A percentile compares a stretch with the other conserved stretches of the same genome.
Conservation (phyloP, 768 basidiomycete genomes). For the Suillus cothurnatus region DNA sequence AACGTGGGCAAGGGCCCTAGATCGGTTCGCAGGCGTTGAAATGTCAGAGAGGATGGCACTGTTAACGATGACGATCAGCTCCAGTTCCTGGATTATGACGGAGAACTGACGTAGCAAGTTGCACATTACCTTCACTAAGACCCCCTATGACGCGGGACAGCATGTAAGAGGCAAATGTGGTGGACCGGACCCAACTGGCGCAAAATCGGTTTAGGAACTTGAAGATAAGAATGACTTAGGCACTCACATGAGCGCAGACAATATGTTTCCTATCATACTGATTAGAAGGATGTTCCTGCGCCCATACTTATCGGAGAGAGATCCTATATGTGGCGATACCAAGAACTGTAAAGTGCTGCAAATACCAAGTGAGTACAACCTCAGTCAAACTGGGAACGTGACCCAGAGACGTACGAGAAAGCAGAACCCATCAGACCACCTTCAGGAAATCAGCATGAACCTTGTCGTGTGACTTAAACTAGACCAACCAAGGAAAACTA, state of each 20-base stretch:
- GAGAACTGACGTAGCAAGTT: conserved; percentile 81
- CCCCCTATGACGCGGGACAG: conserved; percentile 91
- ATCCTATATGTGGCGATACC: conserved; percentile 79
- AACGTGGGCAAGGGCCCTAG: conserved; percentile 86
- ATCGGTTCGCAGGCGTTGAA: conserved; percentile 76
- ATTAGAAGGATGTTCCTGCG: conserved; percentile 80
- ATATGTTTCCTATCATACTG: conserved; percentile 92
- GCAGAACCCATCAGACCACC: conserved; percentile 92
- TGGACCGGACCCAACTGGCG: conserved; percentile 84
- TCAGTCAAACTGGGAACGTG: conserved; percentile 35
- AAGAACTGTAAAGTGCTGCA: conserved; percentile 79
- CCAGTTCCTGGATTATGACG: not conserved
- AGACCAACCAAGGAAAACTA: conserved; percentile 83
- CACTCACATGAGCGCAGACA: conserved; percentile 83
- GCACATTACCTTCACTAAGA: conserved; percentile 96
- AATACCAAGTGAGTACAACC: conserved; percentile 36
- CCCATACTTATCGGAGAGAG: conserved; percentile 88
- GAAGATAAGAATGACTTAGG: conserved; percentile 11
- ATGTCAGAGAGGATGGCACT: conserved; percentile 96
- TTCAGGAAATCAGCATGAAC: conserved; percentile 24
- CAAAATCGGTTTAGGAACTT: not conserved
- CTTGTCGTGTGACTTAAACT: not conserved
- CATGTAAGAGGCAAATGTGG: conserved; percentile 87
- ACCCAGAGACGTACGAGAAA: conserved; percentile 68
- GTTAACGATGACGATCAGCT: not conserved